These are phyloP conservation scores for Penicillium cataractarum DNA, from an alignment of 495 filamentous ascomycete species.

Conservation along the genomic window DNA sequence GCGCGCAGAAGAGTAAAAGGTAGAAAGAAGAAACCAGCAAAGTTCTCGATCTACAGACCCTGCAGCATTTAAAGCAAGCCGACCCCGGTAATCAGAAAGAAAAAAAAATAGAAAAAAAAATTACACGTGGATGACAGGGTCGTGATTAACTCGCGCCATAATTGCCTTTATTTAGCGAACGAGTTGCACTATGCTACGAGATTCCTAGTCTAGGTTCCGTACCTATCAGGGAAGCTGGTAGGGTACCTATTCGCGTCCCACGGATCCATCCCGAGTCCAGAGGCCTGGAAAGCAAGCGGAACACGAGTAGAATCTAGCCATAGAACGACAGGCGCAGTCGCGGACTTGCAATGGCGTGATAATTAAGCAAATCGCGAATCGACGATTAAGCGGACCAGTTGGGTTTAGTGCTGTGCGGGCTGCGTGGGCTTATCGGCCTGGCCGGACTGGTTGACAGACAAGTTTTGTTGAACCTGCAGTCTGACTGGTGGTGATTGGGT, in stretches of 20 bases:
- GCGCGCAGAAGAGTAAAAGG: neutral
- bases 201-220: neutral
- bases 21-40: neutral
- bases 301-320: neutral
- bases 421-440: neutral
- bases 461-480: neutral
- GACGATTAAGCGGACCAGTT: neutral
- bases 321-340: neutral
- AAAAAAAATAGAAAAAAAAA: neutral
- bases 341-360: constrained; percentile 6
- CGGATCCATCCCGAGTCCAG: neutral
- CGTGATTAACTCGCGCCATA: constrained; percentile 1
- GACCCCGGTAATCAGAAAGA: neutral
- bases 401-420: neutral
- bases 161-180: neutral
- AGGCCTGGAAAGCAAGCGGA: neutral
- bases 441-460: neutral
- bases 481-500: neutral
- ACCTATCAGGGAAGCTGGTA: neutral
- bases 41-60: neutral
- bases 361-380: constrained; percentile 15
- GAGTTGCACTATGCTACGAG: neutral
- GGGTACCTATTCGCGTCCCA: neutral
- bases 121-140: constrained; percentile 4
- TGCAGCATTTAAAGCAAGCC: constrained; percentile 6